phyloP scores from a whole-genome alignment of 2,329 filamentous ascomycete genomes.

The Cladophialophora chaetospira region DNA sequence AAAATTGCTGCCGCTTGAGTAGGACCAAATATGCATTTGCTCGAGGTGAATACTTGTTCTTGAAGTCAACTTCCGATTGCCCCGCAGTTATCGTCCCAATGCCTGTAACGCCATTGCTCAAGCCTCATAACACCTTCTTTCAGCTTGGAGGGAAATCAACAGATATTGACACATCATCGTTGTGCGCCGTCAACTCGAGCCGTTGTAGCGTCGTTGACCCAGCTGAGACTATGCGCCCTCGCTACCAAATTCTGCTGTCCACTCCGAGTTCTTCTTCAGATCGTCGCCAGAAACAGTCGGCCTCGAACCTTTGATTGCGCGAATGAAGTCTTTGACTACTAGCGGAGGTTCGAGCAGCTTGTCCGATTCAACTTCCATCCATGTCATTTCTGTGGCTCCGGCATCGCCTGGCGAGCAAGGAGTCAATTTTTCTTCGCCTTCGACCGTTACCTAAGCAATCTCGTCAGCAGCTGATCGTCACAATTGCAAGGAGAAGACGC shows the following conservation, averaged over 20 bases:
- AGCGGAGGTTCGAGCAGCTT: conserved; percentile 83
- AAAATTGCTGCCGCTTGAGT: no score
- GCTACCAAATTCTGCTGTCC: conserved; percentile 95
- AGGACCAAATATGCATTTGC: no score
- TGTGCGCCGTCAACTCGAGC: no score
- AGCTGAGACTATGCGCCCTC: conserved; percentile 68
- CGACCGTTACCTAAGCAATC: conserved; percentile 64
- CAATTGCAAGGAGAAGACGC: not conserved
- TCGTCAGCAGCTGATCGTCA: not conserved
- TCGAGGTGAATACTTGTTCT: no score
- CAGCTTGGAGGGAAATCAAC: no score
- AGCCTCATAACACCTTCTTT: no score
- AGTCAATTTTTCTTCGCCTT: conserved; percentile 64
- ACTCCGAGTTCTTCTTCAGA: conserved; percentile 79
- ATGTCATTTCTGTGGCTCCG: conserved; percentile 88
- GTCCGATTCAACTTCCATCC: conserved; percentile 83
- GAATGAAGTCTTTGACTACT: conserved; percentile 86
- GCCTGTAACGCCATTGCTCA: conserved; percentile 7
- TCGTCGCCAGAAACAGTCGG: conserved; percentile 91
- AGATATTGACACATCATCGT: no score
- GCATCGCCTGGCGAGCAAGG: conserved; percentile 91
- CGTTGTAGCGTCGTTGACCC: no score
- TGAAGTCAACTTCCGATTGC: not conserved
- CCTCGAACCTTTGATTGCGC: conserved; percentile 82
- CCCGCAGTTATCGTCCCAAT: not conserved